Conservation (phyloP, 768 basidiomycete genomes). For the Brasilioporus rufonigricans region DNA sequence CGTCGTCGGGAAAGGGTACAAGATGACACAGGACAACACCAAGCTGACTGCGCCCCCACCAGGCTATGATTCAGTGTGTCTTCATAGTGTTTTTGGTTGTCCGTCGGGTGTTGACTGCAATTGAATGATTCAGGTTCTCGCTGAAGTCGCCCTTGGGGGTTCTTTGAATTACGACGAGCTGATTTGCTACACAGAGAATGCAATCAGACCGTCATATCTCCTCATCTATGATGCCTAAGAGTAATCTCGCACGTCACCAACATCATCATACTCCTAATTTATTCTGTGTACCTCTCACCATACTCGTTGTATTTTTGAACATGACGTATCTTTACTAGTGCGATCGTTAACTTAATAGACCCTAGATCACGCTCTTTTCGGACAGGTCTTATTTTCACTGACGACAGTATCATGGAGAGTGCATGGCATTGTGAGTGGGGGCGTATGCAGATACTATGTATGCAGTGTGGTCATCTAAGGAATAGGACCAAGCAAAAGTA, state of each 20-base stretch:
- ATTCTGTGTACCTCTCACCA: not conserved
- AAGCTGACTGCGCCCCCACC: constrained; percentile 54
- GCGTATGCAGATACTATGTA: constrained; percentile 19
- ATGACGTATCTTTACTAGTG: constrained; percentile 7
- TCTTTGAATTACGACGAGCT: constrained; percentile 70
- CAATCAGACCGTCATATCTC: constrained; percentile 68
- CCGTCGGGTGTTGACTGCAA: not conserved
- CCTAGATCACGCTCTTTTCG: not conserved
- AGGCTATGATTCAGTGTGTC: constrained; percentile 65
- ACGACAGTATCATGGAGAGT: not conserved
- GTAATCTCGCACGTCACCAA: not conserved
- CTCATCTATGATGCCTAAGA: constrained; percentile 58
- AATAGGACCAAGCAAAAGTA: constrained; percentile 29
- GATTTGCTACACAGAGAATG: constrained; percentile 68
- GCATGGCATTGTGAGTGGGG: constrained; percentile 31
- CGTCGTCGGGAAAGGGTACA: constrained; percentile 66
- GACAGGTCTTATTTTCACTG: not conserved
- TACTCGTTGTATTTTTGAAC: not conserved
- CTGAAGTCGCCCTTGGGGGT: constrained; percentile 54
- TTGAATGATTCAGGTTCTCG: constrained; percentile 50
- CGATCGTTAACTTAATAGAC: not conserved
- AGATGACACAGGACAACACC: constrained; percentile 58
- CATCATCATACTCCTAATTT: not conserved
- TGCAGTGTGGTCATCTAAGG: constrained; percentile 34
- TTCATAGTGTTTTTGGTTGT: not conserved